Base-by-base conservation (phyloP, 1,139 yeast genomes). In the Pichia sp. region DNA sequence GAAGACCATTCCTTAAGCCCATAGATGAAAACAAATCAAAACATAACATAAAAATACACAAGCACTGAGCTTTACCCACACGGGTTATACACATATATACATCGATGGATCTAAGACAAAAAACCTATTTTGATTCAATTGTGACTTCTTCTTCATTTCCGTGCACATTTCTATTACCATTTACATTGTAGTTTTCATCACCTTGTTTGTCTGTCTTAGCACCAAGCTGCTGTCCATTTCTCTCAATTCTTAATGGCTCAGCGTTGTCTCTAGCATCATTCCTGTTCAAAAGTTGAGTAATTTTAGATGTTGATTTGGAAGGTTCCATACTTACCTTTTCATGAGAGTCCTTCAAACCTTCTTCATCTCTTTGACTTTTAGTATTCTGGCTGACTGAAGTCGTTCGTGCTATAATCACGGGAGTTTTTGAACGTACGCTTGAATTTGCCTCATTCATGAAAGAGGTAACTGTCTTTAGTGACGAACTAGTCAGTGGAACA, bases 401-500 rank as follows among this genome's bases (percentile, higher is more conserved):
- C 7, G 19, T 3, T 13, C 3, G 16, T 18, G 19, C 19, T 34
- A n/a, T 13, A n/a, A 3, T 34, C 18, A 13, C 37, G 10, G 46
- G 28, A 21, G 37, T 30, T 19, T 37, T 16, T 3, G 19, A 19
- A 10, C 49, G 37, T 18, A 16, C 37, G 7, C 37, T 47, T 7
- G 44, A 23, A 21, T 41, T 30, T n/a, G 45, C 16, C 6, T 46
- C 46, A 34, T 22, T 26, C 9, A 18, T 12, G 13, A 25, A 22
- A 7, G 36, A 26, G 13, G 41, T 30, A 31, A 47, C 49, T 3
- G 54, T 47, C 37, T 50, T 54, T 8, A 50, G 39, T 26, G 56
- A 54, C 18, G 55, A 46, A 23, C 47, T 34, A 16, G 52, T 36
- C 3, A 23, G 36, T 5, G 54, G 55, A 5, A 39, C 43, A 12